phyloP scores from a whole-genome alignment of 495 filamentous ascomycete species.

The Hypoxylon lenormandii region DNA sequence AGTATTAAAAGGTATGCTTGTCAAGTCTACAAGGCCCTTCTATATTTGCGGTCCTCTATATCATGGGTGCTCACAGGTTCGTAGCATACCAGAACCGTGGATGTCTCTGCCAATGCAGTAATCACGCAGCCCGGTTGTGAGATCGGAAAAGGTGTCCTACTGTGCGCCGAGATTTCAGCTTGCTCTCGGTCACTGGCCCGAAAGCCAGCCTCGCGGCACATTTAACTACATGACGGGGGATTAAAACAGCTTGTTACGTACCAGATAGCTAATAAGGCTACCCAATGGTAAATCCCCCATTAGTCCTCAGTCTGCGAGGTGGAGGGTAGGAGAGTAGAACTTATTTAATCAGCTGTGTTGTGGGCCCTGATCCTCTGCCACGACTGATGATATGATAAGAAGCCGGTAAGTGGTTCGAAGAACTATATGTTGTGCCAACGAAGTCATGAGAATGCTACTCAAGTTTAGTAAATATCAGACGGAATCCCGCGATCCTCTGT shows the following conservation, averaged over 20 bases:
- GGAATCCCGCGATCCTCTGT: slow-evolving; percentile 9
- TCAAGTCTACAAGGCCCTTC: background rate
- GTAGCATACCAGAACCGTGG: no score
- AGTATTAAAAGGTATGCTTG: background rate
- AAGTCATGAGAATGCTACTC: slow-evolving; percentile 12
- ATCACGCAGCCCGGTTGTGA: no score
- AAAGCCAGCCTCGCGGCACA: slow-evolving; percentile 9
- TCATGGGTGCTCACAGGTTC: no score
- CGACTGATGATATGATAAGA: slow-evolving; percentile 16
- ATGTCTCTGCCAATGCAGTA: no score
- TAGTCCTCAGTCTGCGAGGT: background rate
- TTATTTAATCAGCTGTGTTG: slow-evolving; percentile 8
- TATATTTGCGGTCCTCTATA: no score
- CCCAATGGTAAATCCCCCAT: slow-evolving; percentile 4
- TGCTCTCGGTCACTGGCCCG: background rate
- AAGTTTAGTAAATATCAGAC: background rate
- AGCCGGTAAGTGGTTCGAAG: background rate
- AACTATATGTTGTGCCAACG: slow-evolving; percentile 3
- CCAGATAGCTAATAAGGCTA: background rate
- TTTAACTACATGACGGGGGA: background rate
- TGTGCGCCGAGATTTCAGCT: no score
- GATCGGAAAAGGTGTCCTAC: no score
- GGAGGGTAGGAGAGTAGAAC: background rate
- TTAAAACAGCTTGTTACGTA: background rate
- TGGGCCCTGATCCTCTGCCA: slow-evolving; percentile 13